These are phyloP conservation scores for Pythium sp. DNA, from an alignment of 352 stramenopile genomes.

Conservation along the genomic window DNA sequence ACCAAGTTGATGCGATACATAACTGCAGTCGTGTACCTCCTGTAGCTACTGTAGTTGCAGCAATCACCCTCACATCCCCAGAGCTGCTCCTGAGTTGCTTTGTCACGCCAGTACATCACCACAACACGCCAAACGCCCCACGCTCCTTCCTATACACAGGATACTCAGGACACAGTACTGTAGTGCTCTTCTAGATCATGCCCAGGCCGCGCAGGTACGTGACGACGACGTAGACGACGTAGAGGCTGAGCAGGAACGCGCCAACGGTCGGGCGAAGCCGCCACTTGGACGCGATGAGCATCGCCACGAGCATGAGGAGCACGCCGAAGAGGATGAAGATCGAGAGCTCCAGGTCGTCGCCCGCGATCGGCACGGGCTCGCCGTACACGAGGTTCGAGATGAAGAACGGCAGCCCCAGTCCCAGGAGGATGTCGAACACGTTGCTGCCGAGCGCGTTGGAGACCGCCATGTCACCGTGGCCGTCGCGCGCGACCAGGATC, in stretches of 20 bases:
- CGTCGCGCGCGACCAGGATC: slow-evolving; percentile 73
- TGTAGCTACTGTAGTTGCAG: too few relatives aligned
- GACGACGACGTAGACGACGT: slow-evolving; percentile 55
- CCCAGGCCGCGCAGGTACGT: slow-evolving; percentile 55
- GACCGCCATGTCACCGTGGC: slow-evolving; percentile 79
- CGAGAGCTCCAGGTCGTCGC: slow-evolving; percentile 53
- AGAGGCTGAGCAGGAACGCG: slow-evolving; percentile 41
- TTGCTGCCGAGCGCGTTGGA: slow-evolving; percentile 85
- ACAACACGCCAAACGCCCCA: too few relatives aligned
- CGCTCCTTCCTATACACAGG: neutral
- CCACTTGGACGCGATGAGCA: slow-evolving; percentile 55
- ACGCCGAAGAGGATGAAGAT: slow-evolving; percentile 68
- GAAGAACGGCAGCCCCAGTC: slow-evolving; percentile 73
- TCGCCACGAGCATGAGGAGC: slow-evolving; percentile 45
- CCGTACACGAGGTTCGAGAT: slow-evolving; percentile 74
- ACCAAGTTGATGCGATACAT: too few relatives aligned
- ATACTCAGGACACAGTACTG: neutral
- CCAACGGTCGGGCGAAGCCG: slow-evolving; percentile 42
- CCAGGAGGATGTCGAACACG: slow-evolving; percentile 84
- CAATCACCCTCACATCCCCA: neutral
- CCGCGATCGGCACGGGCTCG: slow-evolving; percentile 42
- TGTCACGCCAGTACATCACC: too few relatives aligned
- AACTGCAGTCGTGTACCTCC: too few relatives aligned
- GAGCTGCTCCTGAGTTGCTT: neutral
- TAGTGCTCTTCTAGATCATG: slow-evolving; percentile 31